phyloP scores from a whole-genome alignment of 2,329 filamentous ascomycete genomes.

The Pseudophaeomoniella oleicola region DNA sequence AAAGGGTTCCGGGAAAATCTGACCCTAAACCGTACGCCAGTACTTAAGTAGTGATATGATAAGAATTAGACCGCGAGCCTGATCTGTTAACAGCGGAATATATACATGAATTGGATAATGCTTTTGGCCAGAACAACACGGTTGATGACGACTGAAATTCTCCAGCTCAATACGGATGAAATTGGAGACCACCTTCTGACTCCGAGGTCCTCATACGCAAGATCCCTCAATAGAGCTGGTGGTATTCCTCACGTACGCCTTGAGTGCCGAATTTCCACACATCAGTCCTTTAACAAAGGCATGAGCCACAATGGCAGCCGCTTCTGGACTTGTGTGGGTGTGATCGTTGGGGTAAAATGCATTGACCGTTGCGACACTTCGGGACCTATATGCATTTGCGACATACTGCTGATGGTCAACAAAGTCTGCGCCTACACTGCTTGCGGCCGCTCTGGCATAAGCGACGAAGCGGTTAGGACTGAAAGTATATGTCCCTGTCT shows the following conservation, averaged over 20 bases:
- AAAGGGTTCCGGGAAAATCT: too few species aligned
- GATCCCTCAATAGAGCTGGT: not conserved
- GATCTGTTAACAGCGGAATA: too few species aligned
- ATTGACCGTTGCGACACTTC: slow-evolving; percentile 37
- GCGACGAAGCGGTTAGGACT: slow-evolving; percentile 38
- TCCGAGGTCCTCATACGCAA: too few species aligned
- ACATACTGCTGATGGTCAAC: slow-evolving; percentile 48
- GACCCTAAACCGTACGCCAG: too few species aligned
- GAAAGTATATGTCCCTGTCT: slow-evolving; percentile 37
- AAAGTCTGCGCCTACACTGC: slow-evolving; percentile 32
- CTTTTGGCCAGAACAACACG: too few species aligned
- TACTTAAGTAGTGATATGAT: too few species aligned
- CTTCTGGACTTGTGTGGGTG: slow-evolving; percentile 43
- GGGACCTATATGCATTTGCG: slow-evolving; percentile 35
- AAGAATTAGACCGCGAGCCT: too few species aligned
- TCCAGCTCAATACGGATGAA: too few species aligned
- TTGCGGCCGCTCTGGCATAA: slow-evolving; percentile 36
- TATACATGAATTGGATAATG: too few species aligned
- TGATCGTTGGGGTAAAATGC: slow-evolving; percentile 44
- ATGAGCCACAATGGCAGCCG: slow-evolving; percentile 41
- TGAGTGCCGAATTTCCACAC: slow-evolving; percentile 31
- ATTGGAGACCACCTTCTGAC: too few species aligned
- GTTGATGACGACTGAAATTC: too few species aligned
- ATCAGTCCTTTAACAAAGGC: slow-evolving; percentile 44
- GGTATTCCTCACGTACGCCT: slow-evolving; percentile 16